A percentile compares a stretch with the other conserved stretches of the same genome.
Conservation (phyloP, 139 green algal species). For the Micromonas commoda region DNA sequence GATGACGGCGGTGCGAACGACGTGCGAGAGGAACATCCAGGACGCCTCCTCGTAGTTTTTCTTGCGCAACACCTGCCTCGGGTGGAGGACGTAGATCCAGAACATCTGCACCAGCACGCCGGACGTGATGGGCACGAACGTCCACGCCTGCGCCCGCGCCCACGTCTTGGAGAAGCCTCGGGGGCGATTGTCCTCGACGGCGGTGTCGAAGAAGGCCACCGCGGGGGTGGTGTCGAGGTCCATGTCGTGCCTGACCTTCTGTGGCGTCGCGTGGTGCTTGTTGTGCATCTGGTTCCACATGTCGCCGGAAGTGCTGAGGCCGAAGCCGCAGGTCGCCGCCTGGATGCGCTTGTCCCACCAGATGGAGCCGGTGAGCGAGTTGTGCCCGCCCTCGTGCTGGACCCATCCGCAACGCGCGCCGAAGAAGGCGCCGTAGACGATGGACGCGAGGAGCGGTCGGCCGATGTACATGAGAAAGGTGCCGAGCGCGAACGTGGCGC, state of each 20-base stretch:
- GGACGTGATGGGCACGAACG: constrained; percentile 30
- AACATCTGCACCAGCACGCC: constrained; percentile 20
- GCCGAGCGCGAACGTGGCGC: constrained; percentile 19
- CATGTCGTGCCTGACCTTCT: constrained; percentile 36
- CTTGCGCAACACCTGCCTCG: constrained; percentile 12
- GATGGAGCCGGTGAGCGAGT: constrained; percentile 34
- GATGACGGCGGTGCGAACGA: constrained; percentile 10
- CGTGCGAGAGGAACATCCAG: constrained; percentile 18
- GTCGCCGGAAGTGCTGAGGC: constrained; percentile 7
- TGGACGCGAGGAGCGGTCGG: background rate
- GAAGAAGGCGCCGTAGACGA: constrained; percentile 23
- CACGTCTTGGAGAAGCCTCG: constrained; percentile 18
- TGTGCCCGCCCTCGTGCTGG: constrained; percentile 35
- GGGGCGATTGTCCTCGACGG: constrained; percentile 12
- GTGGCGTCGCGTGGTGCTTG: constrained; percentile 38
- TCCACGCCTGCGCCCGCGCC: constrained; percentile 24
- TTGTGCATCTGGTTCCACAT: constrained; percentile 34
- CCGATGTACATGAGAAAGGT: constrained; percentile 2
- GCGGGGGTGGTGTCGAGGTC: constrained; percentile 34
- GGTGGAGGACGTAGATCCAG: constrained; percentile 34
- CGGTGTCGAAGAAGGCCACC: constrained; percentile 33
- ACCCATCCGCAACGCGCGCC: constrained; percentile 34
- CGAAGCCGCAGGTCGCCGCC: constrained; percentile 20
- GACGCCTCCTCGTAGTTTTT: constrained; percentile 30
- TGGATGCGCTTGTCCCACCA: constrained; percentile 28